phyloP scores from a whole-genome alignment of 345 rosid species.

The Lepidium africanum region DNA sequence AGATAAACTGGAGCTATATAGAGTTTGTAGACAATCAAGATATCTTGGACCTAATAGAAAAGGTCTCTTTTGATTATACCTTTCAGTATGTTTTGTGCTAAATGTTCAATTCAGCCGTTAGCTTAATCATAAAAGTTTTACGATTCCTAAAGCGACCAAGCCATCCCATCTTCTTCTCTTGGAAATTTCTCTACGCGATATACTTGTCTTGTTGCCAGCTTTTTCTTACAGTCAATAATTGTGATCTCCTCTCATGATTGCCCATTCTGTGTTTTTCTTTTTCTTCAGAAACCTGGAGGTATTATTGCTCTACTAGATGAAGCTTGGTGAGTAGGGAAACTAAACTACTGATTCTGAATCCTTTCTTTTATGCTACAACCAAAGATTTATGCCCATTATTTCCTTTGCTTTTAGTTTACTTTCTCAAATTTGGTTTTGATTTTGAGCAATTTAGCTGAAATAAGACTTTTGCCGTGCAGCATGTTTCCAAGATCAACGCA shows the following conservation, averaged over 20 bases:
- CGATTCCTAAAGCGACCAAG: neutral
- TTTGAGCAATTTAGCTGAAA: conserved; percentile 21
- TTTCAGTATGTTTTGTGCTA: neutral
- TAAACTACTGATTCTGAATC: conserved; percentile 4
- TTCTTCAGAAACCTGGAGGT: conserved; percentile 98
- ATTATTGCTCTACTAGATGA: conserved; percentile 97
- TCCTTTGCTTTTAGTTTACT: conserved; percentile 6
- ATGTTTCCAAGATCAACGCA: conserved; percentile 99
- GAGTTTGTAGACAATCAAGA: conserved; percentile 97
- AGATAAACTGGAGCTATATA: conserved; percentile 98
- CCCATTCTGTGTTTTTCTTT: conserved; percentile 2
- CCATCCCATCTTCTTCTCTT: neutral
- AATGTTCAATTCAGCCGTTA: neutral
- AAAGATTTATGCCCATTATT: neutral
- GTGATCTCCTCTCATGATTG: conserved; percentile 2
- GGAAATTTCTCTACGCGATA: neutral
- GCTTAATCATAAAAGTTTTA: neutral
- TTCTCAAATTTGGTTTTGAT: conserved; percentile 3
- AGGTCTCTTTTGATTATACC: conserved; percentile 38
- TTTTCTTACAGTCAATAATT: neutral
- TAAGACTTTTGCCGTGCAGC: conserved; percentile 40
- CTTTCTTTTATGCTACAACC: neutral
- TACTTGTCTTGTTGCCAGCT: neutral
- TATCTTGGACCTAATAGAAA: conserved; percentile 90
- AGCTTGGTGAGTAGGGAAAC: conserved; percentile 69